phyloP scores from a whole-genome alignment of 2,329 filamentous ascomycete species.

The Alternaria gaisen region DNA sequence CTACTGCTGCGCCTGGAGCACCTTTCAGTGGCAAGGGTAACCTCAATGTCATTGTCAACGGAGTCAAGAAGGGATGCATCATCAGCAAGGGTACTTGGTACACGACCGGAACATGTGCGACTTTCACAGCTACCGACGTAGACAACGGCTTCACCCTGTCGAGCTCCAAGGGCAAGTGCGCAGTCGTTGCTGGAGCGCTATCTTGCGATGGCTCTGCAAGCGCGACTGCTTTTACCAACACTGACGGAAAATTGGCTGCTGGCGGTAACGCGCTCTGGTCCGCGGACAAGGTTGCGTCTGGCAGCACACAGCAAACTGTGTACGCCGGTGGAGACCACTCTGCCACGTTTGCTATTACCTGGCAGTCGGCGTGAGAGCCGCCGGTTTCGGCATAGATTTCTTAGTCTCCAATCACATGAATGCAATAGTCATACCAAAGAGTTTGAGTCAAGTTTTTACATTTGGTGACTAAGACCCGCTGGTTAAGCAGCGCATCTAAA shows the following conservation, averaged over 20 bases:
- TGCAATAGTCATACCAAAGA: background rate
- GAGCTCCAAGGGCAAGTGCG: slow-evolving; percentile 58
- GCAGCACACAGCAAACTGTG: slow-evolving; percentile 56
- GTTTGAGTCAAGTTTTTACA: background rate
- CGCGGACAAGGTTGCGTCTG: slow-evolving; percentile 54
- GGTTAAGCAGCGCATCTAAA: slow-evolving; percentile 3
- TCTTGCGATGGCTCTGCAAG: slow-evolving; percentile 63
- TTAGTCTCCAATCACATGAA: background rate
- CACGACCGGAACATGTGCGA: slow-evolving; percentile 71
- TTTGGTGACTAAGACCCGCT: background rate
- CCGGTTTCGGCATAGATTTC: background rate
- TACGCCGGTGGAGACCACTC: slow-evolving; percentile 50
- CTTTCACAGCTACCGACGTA: slow-evolving; percentile 63
- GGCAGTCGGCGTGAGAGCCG: slow-evolving; percentile 38
- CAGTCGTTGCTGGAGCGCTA: slow-evolving; percentile 62
- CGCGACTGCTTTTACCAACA: slow-evolving; percentile 54
- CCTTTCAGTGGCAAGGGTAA: slow-evolving; percentile 68
- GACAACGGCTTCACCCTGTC: slow-evolving; percentile 44
- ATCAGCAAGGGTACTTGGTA: slow-evolving; percentile 75
- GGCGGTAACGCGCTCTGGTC: slow-evolving; percentile 54
- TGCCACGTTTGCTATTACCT: slow-evolving; percentile 48
- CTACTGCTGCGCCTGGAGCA: slow-evolving; percentile 46
- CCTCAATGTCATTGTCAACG: slow-evolving; percentile 63
- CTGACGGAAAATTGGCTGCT: slow-evolving; percentile 49
- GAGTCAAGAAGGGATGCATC: slow-evolving; percentile 68